These are phyloP conservation scores for Vanrija humicola DNA, from an alignment of 1,284 basidiomycete species.

Conservation along the genomic window DNA sequence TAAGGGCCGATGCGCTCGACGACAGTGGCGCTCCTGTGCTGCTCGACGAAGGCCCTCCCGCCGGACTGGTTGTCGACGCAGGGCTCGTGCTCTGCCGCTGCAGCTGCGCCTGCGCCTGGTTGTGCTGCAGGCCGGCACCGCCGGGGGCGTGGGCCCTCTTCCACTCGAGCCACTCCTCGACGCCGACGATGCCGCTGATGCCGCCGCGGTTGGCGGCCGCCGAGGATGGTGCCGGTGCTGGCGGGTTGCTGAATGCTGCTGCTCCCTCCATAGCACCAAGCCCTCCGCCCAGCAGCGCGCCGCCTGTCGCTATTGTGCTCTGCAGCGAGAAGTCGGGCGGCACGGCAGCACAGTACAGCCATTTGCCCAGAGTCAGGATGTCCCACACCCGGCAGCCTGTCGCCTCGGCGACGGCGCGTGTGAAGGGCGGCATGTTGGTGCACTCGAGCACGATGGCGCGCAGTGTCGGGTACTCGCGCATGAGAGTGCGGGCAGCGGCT, in stretches of 20 bases:
- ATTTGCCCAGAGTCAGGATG: constrained; percentile 24
- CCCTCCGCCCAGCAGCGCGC: too few species aligned
- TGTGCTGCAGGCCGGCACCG: too few species aligned
- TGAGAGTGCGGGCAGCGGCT: constrained; percentile 16
- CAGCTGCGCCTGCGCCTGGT: constrained; percentile 7
- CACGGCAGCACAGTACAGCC: constrained; percentile 21
- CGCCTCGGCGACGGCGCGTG: constrained; percentile 20
- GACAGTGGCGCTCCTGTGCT: constrained; percentile 8
- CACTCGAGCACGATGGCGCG: constrained; percentile 31
- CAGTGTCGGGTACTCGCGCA: constrained; percentile 13
- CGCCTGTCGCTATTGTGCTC: too few species aligned
- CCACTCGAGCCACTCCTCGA: constrained; percentile 9
- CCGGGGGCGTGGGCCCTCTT: too few species aligned
- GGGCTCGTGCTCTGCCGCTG: constrained; percentile 15
- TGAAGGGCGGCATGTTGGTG: constrained; percentile 34
- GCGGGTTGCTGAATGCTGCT: too few species aligned
- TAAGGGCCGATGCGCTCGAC: constrained; percentile 36
- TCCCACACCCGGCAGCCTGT: constrained; percentile 25
- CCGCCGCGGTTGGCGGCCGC: too few species aligned
- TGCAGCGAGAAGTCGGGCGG: too few species aligned
- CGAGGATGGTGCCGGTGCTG: not conserved
- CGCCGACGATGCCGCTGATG: constrained; percentile 1
- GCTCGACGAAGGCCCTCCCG: constrained; percentile 1
- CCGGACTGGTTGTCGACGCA: constrained; percentile 6
- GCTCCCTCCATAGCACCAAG: too few species aligned